These are phyloP conservation scores for Aquilaria yunnanensis DNA, from an alignment of 345 rosid genomes.

Conservation along the genomic window DNA sequence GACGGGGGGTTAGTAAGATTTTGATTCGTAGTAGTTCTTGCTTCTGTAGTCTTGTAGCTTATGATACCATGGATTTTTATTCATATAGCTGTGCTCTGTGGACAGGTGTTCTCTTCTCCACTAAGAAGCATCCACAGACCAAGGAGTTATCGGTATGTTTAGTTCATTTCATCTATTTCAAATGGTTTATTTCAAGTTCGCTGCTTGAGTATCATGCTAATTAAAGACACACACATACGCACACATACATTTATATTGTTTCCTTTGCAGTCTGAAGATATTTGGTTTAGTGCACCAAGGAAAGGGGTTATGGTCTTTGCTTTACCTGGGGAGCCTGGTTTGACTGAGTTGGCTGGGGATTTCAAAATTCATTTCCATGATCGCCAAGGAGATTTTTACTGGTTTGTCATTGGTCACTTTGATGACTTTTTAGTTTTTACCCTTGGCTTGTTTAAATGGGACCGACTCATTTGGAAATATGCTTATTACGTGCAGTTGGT, in stretches of 20 bases:
- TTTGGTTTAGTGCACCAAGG: constrained; percentile 86
- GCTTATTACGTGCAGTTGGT: constrained; percentile 46
- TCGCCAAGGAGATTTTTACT: constrained; percentile 92
- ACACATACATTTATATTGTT: too few relatives aligned
- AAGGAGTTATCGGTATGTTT: constrained; percentile 62
- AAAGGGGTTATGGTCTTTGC: constrained; percentile 92
- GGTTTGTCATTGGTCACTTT: constrained; percentile 35
- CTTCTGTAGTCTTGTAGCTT: too few relatives aligned
- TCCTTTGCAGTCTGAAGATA: constrained; percentile 65
- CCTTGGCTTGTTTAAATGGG: constrained; percentile 4
- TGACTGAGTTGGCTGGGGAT: constrained; percentile 71
- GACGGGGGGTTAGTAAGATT: too few relatives aligned
- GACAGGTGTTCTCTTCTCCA: constrained; percentile 74
- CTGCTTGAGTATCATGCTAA: too few relatives aligned
- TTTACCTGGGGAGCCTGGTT: constrained; percentile 84
- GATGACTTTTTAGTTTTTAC: not conserved
- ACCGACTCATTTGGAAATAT: constrained; percentile 5
- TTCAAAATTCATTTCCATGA: constrained; percentile 86
- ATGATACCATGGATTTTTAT: too few relatives aligned
- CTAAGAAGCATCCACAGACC: constrained; percentile 73
- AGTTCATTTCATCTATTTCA: not conserved
- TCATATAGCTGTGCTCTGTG: not conserved
- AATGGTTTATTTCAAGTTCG: constrained; percentile 3
- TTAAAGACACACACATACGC: too few relatives aligned
- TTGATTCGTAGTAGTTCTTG: too few relatives aligned